A percentile compares a stretch with the other conserved stretches of the same genome.
Evolutionary conservation across 129 eudicot species (phyloP).

Genomic region (Escallonia herrerae): DNA sequence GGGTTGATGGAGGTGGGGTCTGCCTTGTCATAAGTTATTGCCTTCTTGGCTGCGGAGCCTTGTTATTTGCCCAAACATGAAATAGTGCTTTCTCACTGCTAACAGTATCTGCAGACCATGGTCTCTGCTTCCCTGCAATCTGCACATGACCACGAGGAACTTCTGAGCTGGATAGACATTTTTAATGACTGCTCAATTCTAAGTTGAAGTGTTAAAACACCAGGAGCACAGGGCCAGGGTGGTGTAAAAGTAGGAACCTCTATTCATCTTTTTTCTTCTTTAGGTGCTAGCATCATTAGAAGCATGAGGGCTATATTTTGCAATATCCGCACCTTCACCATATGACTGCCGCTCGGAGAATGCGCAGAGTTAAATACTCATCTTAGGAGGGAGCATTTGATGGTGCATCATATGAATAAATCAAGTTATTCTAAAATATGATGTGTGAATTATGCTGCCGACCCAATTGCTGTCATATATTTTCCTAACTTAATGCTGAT

Average conservation of each 20-base stretch:
- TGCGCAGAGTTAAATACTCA: no score
- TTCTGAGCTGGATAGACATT: conserved; percentile 2
- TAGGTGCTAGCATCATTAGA: not conserved
- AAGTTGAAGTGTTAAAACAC: not conserved
- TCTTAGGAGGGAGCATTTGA: no score
- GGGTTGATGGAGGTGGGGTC: conserved; percentile 18
- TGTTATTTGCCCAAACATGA: conserved; percentile 14
- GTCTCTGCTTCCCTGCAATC: conserved; percentile 24
- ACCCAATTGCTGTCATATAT: not conserved
- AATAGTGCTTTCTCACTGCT: conserved; percentile 8
- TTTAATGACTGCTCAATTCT: not conserved
- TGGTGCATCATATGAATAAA: not conserved
- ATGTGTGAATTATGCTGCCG: conserved; percentile 1
- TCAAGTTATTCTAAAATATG: not conserved
- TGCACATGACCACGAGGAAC: conserved; percentile 35
- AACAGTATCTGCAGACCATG: conserved; percentile 2
- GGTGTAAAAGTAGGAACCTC: conserved; percentile 9
- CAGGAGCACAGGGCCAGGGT: conserved; percentile 14
- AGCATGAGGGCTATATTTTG: no score
- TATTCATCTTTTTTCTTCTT: not conserved
- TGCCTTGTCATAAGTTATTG: conserved; percentile 15
- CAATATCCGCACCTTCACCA: no score
- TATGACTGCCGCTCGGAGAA: no score
- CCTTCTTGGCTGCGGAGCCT: conserved; percentile 26
- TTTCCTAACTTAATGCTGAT: not conserved